Conservation (phyloP, 1,139 yeast genomes). For the Sugiyamaella novakii region DNA sequence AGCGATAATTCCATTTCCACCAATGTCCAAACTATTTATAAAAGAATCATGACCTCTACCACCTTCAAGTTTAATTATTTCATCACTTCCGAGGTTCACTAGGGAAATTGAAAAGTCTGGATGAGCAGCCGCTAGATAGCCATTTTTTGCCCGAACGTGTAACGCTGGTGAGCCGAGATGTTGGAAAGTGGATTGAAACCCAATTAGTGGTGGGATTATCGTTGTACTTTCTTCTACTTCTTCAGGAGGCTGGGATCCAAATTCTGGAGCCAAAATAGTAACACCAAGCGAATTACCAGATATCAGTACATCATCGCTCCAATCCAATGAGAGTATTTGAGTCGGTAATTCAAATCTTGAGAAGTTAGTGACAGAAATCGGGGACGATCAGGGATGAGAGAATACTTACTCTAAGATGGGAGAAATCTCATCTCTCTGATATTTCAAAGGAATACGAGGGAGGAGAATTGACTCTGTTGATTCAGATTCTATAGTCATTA, state of each 20-base stretch:
- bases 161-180: conserved; percentile 33
- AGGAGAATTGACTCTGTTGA: conserved; percentile 8
- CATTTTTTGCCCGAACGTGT: conserved; percentile 27
- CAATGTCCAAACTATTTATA: conserved; percentile 41
- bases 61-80: conserved; percentile 28
- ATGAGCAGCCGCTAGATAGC: conserved; percentile 34
- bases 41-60: conserved; percentile 35
- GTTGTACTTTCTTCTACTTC: conserved; percentile 8
- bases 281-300: conserved; percentile 37
- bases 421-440: conserved; percentile 23
- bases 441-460: conserved; percentile 26
- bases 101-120: conserved; percentile 33
- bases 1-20: conserved; percentile 39
- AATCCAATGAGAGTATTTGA: conserved; percentile 30
- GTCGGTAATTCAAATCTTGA: conserved; percentile 26
- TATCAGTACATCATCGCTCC: conserved; percentile 31
- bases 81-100: conserved; percentile 19
- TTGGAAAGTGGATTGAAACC: conserved; percentile 25
- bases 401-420: conserved; percentile 28
- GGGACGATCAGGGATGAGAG: background rate
- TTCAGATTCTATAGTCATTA: conserved; percentile 4
- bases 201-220: conserved; percentile 3
- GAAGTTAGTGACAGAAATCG: conserved; percentile 5
- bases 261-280: conserved; percentile 25
- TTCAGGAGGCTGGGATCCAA: background rate